Percentiles rank a stretch among this genome's conserved stretches.
Conservation (phyloP, 1,284 basidiomycete genomes). For the Puccinia triticina region DNA sequence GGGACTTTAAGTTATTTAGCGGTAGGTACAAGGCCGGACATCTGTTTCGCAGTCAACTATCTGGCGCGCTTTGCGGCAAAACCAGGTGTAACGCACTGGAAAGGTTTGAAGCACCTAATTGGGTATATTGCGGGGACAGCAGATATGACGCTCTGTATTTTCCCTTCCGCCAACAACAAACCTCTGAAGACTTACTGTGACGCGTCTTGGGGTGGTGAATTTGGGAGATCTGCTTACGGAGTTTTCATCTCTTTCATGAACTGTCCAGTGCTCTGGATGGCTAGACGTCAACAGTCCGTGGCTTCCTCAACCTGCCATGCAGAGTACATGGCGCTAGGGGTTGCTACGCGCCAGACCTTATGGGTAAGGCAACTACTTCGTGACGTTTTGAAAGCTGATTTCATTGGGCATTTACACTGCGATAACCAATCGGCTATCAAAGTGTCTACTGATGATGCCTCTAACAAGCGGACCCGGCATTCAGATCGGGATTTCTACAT, state of each 20-base stretch:
- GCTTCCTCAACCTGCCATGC: too few relatives aligned
- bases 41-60: too few relatives aligned
- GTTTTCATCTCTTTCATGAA: neutral
- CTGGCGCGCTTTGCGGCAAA: neutral
- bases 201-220: neutral
- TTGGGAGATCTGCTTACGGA: neutral
- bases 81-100: neutral
- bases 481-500: conserved; percentile 3
- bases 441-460: neutral
- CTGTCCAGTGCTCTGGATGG: too few relatives aligned
- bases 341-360: neutral
- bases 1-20: too few relatives aligned
- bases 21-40: too few relatives aligned
- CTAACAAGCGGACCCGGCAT: neutral
- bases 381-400: neutral
- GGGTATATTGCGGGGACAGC: neutral
- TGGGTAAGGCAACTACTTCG: neutral
- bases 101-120: neutral
- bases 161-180: neutral
- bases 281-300: too few relatives aligned
- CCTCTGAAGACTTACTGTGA: neutral
- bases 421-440: conserved; percentile 24
- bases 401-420: neutral
- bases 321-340: too few relatives aligned
- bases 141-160: neutral